Percentiles rank a stretch among this genome's conserved stretches.
Conservation (phyloP, 495 filamentous ascomycete species). For the Pyrenopolyporus hunteri region DNA sequence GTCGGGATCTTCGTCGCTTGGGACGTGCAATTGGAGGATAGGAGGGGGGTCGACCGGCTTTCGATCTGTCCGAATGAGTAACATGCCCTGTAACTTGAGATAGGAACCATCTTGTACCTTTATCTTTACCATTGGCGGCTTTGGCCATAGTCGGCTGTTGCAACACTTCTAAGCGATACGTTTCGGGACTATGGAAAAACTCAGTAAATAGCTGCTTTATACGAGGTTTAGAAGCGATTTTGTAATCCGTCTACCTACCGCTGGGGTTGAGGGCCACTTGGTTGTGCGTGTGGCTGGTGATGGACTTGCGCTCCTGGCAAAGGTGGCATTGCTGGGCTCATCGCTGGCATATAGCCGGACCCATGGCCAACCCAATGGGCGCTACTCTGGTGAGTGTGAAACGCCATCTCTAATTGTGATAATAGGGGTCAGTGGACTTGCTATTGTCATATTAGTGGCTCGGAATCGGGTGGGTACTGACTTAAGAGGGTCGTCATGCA, state of each 20-base stretch:
- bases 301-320: conserved; percentile 35
- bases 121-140: conserved; percentile 44
- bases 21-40: conserved; percentile 82
- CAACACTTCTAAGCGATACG: conserved; percentile 41
- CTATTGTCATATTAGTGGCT: background rate
- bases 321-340: conserved; percentile 41
- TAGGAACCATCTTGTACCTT: conserved; percentile 27
- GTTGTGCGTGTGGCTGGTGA: conserved; percentile 32
- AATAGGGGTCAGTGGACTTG: conserved; percentile 1
- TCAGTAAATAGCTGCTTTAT: background rate
- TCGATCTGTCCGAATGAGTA: conserved; percentile 65
- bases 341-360: conserved; percentile 41
- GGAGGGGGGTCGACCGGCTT: conserved; percentile 96
- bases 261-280: conserved; percentile 25
- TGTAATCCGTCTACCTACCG: conserved; percentile 16
- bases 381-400: conserved; percentile 36
- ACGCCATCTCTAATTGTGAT: conserved; percentile 40
- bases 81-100: background rate
- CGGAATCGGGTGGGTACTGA: background rate
- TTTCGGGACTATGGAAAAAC: conserved; percentile 25
- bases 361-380: conserved; percentile 39
- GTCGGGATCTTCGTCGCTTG: conserved; percentile 70
- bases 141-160: conserved; percentile 44
- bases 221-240: background rate
- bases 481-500: conserved; percentile 26